These are phyloP conservation scores for Psophocarpus tetragonolobus DNA, from an alignment of 306 rosid genomes.

Conservation along the genomic window DNA sequence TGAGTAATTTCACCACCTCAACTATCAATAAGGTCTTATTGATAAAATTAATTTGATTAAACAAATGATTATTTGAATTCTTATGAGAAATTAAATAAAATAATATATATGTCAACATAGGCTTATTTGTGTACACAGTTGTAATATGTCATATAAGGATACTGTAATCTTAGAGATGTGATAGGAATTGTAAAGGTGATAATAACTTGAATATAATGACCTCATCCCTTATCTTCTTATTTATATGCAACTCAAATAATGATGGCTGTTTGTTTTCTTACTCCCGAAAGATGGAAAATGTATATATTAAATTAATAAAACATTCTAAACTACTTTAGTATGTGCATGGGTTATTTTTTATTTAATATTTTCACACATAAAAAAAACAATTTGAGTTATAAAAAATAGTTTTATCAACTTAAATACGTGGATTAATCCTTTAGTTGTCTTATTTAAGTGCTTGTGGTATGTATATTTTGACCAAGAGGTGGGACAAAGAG, in stretches of 20 bases:
- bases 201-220: constrained; percentile 4
- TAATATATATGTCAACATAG: too few species aligned
- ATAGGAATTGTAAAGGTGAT: background rate
- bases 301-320: background rate
- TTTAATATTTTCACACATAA: background rate
- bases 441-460: too few species aligned
- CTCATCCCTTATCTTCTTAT: constrained; percentile 7
- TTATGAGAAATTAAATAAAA: background rate
- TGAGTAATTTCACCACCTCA: background rate
- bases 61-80: background rate
- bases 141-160: background rate
- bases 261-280: background rate
- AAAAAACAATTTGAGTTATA: background rate
- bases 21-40: background rate
- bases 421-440: too few species aligned
- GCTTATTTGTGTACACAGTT: background rate
- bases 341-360: background rate
- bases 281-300: background rate
- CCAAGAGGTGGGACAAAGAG: too few species aligned
- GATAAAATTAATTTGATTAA: background rate
- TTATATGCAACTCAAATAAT: background rate
- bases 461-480: too few species aligned
- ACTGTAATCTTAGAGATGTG: background rate
- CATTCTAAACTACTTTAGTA: background rate
- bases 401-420: background rate